Percentiles rank a stretch among this genome's conserved stretches.
Evolutionary conservation across 805 yeast species (phyloP).

Genomic region (Yamadazyma olivae): DNA sequence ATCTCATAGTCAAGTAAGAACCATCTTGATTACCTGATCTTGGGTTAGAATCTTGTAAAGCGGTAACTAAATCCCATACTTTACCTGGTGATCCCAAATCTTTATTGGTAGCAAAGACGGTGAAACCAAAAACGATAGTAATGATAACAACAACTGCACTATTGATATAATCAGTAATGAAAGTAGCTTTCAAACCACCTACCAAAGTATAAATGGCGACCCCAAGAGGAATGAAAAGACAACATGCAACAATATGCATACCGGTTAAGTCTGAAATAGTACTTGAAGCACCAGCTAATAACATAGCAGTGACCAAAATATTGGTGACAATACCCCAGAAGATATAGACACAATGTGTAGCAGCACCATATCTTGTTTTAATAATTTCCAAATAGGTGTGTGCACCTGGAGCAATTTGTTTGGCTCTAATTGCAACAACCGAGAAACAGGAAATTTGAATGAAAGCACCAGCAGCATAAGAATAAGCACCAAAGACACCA

Average conservation of each 20-base stretch:
- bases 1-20: slow-evolving; percentile 83
- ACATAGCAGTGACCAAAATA: slow-evolving; percentile 88
- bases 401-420: slow-evolving; percentile 85
- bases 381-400: slow-evolving; percentile 89
- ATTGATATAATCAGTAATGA: slow-evolving; percentile 44
- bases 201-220: slow-evolving; percentile 46
- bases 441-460: slow-evolving; percentile 87
- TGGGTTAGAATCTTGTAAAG: slow-evolving; percentile 59
- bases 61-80: slow-evolving; percentile 71
- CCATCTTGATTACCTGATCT: slow-evolving; percentile 81
- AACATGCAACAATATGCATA: slow-evolving; percentile 71
- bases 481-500: slow-evolving; percentile 79
- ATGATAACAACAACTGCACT: slow-evolving; percentile 65
- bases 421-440: slow-evolving; percentile 82
- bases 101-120: slow-evolving; percentile 68
- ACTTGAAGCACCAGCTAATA: slow-evolving; percentile 87
- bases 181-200: slow-evolving; percentile 46
- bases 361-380: slow-evolving; percentile 74
- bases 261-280: slow-evolving; percentile 80
- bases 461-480: slow-evolving; percentile 89
- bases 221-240: slow-evolving; percentile 80
- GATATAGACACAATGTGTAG: slow-evolving; percentile 66
- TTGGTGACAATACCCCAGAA: slow-evolving; percentile 87
- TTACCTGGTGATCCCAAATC: slow-evolving; percentile 77
- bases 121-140: slow-evolving; percentile 76